Conservation (phyloP, 257 asterid species). For the Paraleonurus japonicus region DNA sequence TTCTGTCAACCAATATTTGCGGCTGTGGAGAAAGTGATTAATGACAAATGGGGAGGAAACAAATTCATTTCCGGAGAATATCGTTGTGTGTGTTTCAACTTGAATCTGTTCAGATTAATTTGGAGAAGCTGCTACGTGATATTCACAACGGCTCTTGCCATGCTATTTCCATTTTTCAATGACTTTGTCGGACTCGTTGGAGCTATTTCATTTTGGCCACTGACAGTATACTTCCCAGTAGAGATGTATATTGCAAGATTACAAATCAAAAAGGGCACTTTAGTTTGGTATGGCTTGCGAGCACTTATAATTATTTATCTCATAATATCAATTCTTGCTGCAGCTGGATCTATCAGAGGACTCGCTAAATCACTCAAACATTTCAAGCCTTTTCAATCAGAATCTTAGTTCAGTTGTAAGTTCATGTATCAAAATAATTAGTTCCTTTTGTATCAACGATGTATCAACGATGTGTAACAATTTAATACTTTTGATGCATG, state of each 20-base stretch:
- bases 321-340: constrained; percentile 51
- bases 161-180: constrained; percentile 74
- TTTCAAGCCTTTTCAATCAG: constrained; percentile 44
- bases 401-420: constrained; percentile 26
- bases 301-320: constrained; percentile 45
- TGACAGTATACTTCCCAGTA: constrained; percentile 59
- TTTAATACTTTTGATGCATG: neutral
- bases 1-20: constrained; percentile 60
- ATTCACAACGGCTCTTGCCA: constrained; percentile 45
- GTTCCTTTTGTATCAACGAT: neutral
- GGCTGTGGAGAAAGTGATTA: constrained; percentile 43
- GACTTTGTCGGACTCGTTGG: constrained; percentile 67
- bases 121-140: constrained; percentile 64
- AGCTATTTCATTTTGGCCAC: constrained; percentile 64
- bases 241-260: constrained; percentile 53
- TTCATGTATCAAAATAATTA: neutral
- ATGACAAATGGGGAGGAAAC: constrained; percentile 35
- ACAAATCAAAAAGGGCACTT: constrained; percentile 35
- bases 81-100: constrained; percentile 26
- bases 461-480: neutral
- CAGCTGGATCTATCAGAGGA: constrained; percentile 62
- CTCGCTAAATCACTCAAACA: constrained; percentile 34
- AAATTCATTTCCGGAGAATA: constrained; percentile 33
- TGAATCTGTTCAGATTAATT: constrained; percentile 47
- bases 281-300: constrained; percentile 48